Base-by-base conservation (phyloP, 2,329 filamentous ascomycete species). In the Gyromitra esculenta region DNA sequence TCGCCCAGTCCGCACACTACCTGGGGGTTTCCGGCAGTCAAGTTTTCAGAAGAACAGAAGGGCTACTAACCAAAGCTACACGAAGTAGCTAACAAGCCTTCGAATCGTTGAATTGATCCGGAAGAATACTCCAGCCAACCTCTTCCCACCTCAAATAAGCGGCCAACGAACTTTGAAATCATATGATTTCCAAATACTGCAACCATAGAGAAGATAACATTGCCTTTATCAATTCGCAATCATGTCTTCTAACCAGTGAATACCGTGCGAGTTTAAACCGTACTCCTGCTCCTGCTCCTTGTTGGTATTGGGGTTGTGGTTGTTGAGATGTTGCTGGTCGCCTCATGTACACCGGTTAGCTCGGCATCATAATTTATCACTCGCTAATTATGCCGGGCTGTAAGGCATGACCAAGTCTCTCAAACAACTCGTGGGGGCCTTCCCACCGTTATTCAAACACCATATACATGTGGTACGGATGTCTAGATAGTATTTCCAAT, bases 301-400 rank as follows among this genome's bases (percentile, higher is more conserved):
- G 31, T 15, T 18, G n/a, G 18, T 25, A 15, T 31, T 4, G 43
- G 9, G 43, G 25, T 15, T 31, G 21, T 65, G 35, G 25, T 9
- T 52, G 15, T 41, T 13, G 52, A n/a, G 63, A 41, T 45, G 54
- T 56, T 56, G 57, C n/a, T 25, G n/a, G 9, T n/a, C 45, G 5
- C 52, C 50, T 25, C 37, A 57, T 45, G 18, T 43, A 3, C n/a
- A 37, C 43, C 65, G 7, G 72, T 5, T 64, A 39, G 39, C 59
- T 63, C 39, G 59, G 66, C 65, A 70, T 70, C 72, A 70, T 59
- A 31, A 3, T n/a, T 45, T 57, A 70, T 75, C 72, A 75, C 72
- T 75, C 72, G 72, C 21, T 37, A 45, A 13, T 3, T 4, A 25
- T 18, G 1, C 57, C 7, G 35, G 21, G 21, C 8, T 37, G 48